Percentiles rank a stretch among this genome's conserved stretches.
Conservation (phyloP, 768 basidiomycete genomes). For the Galerina sulciceps region DNA sequence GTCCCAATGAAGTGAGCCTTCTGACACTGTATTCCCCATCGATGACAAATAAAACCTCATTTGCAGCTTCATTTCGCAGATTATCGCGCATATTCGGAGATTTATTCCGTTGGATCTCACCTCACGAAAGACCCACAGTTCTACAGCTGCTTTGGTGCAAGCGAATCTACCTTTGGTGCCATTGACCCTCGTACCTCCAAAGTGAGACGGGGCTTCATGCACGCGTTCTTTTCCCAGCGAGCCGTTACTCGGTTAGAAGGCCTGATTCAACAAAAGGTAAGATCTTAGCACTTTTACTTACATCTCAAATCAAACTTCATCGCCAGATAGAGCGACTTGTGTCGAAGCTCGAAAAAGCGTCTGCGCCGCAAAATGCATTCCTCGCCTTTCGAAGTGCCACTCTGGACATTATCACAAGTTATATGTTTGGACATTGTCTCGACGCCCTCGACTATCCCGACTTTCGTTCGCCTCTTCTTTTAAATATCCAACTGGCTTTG, state of each 20-base stretch:
- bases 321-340: conserved; percentile 37
- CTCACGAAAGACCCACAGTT: conserved; percentile 42
- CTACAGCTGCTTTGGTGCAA: conserved; percentile 40
- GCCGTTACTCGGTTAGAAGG: conserved; percentile 39
- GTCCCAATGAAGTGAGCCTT: conserved; percentile 39
- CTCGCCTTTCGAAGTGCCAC: conserved; percentile 45
- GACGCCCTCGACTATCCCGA: conserved; percentile 33
- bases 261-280: conserved; percentile 34
- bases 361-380: conserved; percentile 37
- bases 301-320: neutral
- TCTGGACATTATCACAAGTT: conserved; percentile 46
- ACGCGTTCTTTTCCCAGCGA: conserved; percentile 42
- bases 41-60: neutral
- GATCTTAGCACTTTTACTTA: neutral
- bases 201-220: conserved; percentile 32
- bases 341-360: conserved; percentile 16
- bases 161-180: conserved; percentile 39
- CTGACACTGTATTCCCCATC: neutral
- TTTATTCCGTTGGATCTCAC: conserved; percentile 37
- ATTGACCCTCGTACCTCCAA: conserved; percentile 37
- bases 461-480: conserved; percentile 39
- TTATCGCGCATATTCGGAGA: conserved; percentile 34
- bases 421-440: conserved; percentile 40
- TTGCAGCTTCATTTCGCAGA: conserved; percentile 43
- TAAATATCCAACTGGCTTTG: conserved; percentile 32